Evolutionary conservation across 116 monocot genomes (phyloP), one percentile per base, ranked within the genome.

Genomic region (Iris pallida): DNA sequence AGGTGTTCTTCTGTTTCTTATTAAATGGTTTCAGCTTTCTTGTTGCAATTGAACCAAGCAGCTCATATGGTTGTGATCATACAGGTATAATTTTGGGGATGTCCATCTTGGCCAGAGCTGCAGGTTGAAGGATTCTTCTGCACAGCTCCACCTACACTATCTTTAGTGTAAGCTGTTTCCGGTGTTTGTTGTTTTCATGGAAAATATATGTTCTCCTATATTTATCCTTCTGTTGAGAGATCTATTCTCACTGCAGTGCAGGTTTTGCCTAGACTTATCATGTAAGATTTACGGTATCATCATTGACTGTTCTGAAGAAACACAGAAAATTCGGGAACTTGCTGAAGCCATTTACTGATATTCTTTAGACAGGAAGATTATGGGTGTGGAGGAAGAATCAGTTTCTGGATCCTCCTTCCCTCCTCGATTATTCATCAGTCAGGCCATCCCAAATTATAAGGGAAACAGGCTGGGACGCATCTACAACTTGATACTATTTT

Each of bases 41-140:
- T 48, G 41, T 19, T 15, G 40, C n/a, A 42, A 45, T 30, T 18
- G 20, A 8, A 5, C 6, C 55, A 60, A 43, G 16, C 65, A 20
- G 14, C 11, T 65, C 56, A 14, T 45, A 30, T 19, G 4, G 17
- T 47, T 19, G 51, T 80, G 43, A n/a, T 43, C 44, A 40, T 79
- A n/a, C 66, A 98, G 98, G 74, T 98, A 98, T 74, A 65, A 83
- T 5, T 98, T 98, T 80, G 98, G 98, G 14, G 98, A 98, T 78
- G 88, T 98, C 71, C 97, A 93, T 61, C 90, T 98, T 20, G 90
- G 93, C 44, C 93, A 93, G 69, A 98, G 97, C 74, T 98, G 97
- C 77, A 87, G 90, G 59, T 63, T 98, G 56, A 93, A 75, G 80
- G 90, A 70, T 61, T 85, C 88, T 12, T 83, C 87, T 1, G 64